These are phyloP conservation scores for Thecaphora frezii DNA, from an alignment of 1,284 basidiomycete species.

Conservation along the genomic window DNA sequence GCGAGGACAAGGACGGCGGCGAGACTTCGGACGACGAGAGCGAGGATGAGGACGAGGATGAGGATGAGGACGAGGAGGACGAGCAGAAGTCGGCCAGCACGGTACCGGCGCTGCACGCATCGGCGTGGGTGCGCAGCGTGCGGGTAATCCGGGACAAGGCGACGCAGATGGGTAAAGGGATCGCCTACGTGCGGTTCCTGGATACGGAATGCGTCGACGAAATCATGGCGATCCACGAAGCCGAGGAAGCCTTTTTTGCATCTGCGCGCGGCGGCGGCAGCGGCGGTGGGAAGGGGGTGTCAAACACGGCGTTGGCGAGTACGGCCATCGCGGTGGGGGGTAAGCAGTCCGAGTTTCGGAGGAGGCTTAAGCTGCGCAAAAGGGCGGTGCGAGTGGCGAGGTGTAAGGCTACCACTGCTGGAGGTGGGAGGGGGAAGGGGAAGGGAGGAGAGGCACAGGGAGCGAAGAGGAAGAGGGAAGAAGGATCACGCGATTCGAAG, in stretches of 20 bases:
- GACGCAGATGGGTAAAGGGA: conserved; percentile 95
- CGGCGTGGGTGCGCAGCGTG: conserved; percentile 76
- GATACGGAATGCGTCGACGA: conserved; percentile 65
- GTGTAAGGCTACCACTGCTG: conserved; percentile 49
- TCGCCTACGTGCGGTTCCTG: conserved; percentile 86
- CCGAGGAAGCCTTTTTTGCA: conserved; percentile 50
- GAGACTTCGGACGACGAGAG: conserved; percentile 19
- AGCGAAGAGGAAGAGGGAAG: neutral
- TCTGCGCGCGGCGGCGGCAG: conserved; percentile 14
- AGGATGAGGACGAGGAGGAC: conserved; percentile 3
- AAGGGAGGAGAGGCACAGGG: neutral
- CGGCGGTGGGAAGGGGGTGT: conserved; percentile 1
- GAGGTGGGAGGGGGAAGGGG: conserved; percentile 7
- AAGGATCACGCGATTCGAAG: neutral
- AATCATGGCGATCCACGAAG: conserved; percentile 48
- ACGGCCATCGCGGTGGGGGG: conserved; percentile 33
- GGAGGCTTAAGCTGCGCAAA: conserved; percentile 51
- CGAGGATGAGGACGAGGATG: conserved; percentile 15
- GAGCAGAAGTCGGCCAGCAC: neutral
- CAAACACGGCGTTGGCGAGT: conserved; percentile 20
- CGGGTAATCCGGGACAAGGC: conserved; percentile 86
- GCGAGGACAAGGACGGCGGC: neutral
- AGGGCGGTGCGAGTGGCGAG: conserved; percentile 48
- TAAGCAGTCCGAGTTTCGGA: conserved; percentile 39
- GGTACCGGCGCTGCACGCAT: neutral